These are phyloP conservation scores for Lyophyllum semitale DNA, from an alignment of 768 basidiomycete genomes.

Conservation along the genomic window DNA sequence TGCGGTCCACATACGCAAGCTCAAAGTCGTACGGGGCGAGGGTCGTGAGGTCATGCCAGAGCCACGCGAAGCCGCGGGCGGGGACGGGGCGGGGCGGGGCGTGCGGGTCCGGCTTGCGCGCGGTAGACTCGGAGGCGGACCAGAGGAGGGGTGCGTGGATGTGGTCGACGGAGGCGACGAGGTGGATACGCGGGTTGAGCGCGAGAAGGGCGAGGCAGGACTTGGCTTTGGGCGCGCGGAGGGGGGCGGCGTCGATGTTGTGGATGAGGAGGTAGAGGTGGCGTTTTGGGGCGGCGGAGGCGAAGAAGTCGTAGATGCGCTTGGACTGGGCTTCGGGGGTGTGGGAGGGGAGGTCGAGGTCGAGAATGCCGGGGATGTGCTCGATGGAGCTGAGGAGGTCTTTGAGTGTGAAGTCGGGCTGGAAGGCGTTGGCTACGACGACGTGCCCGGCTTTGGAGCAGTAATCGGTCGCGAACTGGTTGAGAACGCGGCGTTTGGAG, in stretches of 20 bases:
- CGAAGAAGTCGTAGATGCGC: constrained; percentile 67
- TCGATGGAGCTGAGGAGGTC: constrained; percentile 70
- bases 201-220: constrained; percentile 74
- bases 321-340: constrained; percentile 63
- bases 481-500: constrained; percentile 78
- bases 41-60: constrained; percentile 92
- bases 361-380: constrained; percentile 42
- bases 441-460: constrained; percentile 69
- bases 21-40: constrained; percentile 82
- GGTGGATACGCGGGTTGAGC: constrained; percentile 72
- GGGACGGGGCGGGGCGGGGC: constrained; percentile 18
- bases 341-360: constrained; percentile 35
- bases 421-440: constrained; percentile 78
- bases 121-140: constrained; percentile 64
- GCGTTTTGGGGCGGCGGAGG: constrained; percentile 32
- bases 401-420: constrained; percentile 65
- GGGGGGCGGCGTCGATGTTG: constrained; percentile 79
- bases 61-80: constrained; percentile 65
- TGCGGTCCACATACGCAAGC: constrained; percentile 64
- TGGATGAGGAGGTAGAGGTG: constrained; percentile 76
- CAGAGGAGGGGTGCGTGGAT: constrained; percentile 84
- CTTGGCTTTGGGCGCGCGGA: constrained; percentile 66
- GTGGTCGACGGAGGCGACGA: constrained; percentile 87
- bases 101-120: constrained; percentile 46
- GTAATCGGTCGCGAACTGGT: constrained; percentile 64